Percentiles rank a stretch among this genome's conserved stretches.
Conservation (phyloP, 495 filamentous ascomycete species). For the Aspergillus haitiensis region DNA sequence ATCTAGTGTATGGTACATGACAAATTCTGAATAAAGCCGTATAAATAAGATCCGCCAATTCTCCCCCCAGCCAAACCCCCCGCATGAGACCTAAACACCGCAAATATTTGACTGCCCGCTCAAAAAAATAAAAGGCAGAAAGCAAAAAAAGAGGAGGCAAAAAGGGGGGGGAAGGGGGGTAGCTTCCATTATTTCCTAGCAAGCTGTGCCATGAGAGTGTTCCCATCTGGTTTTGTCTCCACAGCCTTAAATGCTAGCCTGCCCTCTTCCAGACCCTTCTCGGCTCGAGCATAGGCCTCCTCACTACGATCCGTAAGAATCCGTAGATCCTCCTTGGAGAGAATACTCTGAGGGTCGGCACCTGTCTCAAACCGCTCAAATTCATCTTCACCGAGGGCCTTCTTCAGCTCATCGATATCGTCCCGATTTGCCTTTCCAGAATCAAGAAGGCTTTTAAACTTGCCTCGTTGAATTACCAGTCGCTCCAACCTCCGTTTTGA, state of each 20-base stretch:
- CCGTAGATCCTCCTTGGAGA: conserved; percentile 75
- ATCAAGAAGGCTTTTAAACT: conserved; percentile 58
- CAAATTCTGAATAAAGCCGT: conserved; percentile 2
- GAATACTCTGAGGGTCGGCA: conserved; percentile 52
- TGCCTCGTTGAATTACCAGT: conserved; percentile 92
- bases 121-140: too few relatives aligned
- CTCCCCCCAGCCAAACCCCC: background rate
- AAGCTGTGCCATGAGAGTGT: conserved; percentile 36
- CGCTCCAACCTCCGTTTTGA: conserved; percentile 93
- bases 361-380: conserved; percentile 61
- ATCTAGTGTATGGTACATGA: conserved; percentile 27
- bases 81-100: too few relatives aligned
- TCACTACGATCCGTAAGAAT: conserved; percentile 81
- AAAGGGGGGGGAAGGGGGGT: background rate
- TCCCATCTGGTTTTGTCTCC: conserved; percentile 42
- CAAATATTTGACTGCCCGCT: too few relatives aligned
- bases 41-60: background rate
- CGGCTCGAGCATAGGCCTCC: conserved; percentile 79
- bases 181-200: conserved; percentile 17
- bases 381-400: conserved; percentile 50
- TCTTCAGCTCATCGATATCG: conserved; percentile 48
- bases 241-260: conserved; percentile 43
- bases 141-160: background rate
- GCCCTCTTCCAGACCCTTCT: conserved; percentile 61
- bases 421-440: conserved; percentile 28